Base-by-base conservation (phyloP, 257 asterid species). In the Leonotis leonurus region DNA sequence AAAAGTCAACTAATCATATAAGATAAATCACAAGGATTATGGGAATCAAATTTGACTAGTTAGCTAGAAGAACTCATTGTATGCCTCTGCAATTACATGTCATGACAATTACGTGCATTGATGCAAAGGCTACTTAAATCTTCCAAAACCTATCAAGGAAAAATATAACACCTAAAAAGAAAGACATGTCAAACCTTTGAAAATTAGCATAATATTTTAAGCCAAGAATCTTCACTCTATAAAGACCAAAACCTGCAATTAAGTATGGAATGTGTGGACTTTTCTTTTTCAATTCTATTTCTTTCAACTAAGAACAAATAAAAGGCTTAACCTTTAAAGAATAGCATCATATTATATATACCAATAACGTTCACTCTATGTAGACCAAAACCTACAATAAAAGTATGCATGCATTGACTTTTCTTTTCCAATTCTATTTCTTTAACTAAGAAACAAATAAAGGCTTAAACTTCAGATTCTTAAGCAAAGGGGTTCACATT, bases 401-500 rank as follows among this genome's bases (percentile, higher is more conserved):
- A 43, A 29, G 36, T 54, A 33, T 62, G 30, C 58, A 33, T 41
- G 59, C 61, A 21, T 27, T 25, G 62, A 73, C 73, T 61, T 60
- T 60, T 66, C 60, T 60, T 39, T 30, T 51, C 62, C 44, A n/a
- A 14, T 4, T 13, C 29, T 48, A 36, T 48, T 26, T 36, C 44
- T 11, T 21, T 33, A 50, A 36, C 16, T 3, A 8, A 61, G n/a
- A 61, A 22, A 39, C 8, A 52, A 30, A 60, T 5, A 41, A 52
- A 45, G n/a, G 62, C 52, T 13, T 24, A 44, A 30, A 45, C 48
- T 41, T 26, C 33, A 44, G 11, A 45, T 5, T 7, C 46, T 44
- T 62, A 33, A 46, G 35, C 67, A 56, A 63, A 61, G 16, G 75
- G 65, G 60, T 60, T 53, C 70, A 37, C 62, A 56, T 36, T 33